Base-by-base conservation (phyloP, 495 filamentous ascomycete species). In the Friedmanniomyces simplex region DNA sequence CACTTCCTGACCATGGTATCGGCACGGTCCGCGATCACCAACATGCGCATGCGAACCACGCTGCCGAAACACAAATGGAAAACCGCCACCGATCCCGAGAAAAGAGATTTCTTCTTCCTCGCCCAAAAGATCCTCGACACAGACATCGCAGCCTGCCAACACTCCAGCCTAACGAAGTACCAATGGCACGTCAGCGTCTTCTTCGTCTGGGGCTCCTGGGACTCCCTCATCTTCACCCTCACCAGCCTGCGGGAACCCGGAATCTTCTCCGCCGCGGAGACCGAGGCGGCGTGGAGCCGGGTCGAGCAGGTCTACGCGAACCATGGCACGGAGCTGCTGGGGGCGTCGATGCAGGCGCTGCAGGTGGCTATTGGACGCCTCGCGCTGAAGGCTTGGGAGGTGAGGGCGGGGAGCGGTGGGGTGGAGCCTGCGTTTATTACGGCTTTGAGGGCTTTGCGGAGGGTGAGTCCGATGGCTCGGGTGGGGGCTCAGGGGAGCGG, bases 1-100 rank as follows among this genome's bases (percentile, higher is more conserved):
- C 63, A 65, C 22, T 21, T 47, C 26, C 28, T 62, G 37, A 54
- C 55, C 1, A 26, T 54, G 24, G 49, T 41, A 3, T 37, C 53
- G 45, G 50, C 32, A 16, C 50, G 58, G 11, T 5, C 30, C 13
- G 46, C 53, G 18, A 16, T 52, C 12, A 54, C 26, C 13, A 22
- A 18, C 7, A 54, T 34, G n/a, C 41, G 62, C 24, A 32, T 64
- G 28, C 53, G 58, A 4, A 25, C 57, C 8, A 47, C 43, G 13
- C 55, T 61, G 21, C 50, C 58, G 46, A 49, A 49, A 18, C 16
- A 24, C 13, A 22, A 49, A 16, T 24, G 21, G 25, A 28, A 28
- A 7, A 28, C 20, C 11, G 20, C 46, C 13, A 49, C 46, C 16
- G 24, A 49, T 24, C 20, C 46, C 3, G 46, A 49, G 7, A 8